These are phyloP conservation scores for Babesia ovis DNA, from an alignment of 169 alveolate genomes.

Conservation along the genomic window DNA sequence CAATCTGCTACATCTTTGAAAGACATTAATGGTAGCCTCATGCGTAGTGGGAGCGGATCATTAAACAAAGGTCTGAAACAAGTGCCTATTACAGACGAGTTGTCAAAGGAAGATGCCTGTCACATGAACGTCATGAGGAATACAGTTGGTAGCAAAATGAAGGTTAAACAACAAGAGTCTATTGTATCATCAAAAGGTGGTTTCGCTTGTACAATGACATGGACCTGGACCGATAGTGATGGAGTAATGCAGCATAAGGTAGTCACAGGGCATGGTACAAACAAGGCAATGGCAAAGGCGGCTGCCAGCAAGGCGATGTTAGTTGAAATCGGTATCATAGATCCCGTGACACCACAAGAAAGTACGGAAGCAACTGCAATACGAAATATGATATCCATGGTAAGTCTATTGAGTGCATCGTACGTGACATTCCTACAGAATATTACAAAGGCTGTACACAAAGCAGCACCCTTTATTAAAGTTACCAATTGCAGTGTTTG, in stretches of 20 bases:
- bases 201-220: conserved; percentile 39
- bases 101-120: conserved; percentile 49
- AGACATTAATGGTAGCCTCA: background rate
- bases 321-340: conserved; percentile 58
- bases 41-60: background rate
- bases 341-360: conserved; percentile 44
- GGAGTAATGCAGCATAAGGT: conserved; percentile 22
- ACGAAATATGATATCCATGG: conserved; percentile 16
- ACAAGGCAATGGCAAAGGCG: conserved; percentile 59
- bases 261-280: conserved; percentile 19
- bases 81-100: conserved; percentile 10
- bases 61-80: background rate
- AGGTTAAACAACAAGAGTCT: conserved; percentile 42
- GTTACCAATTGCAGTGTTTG: conserved; percentile 59
- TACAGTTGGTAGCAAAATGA: conserved; percentile 23
- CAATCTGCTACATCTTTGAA: background rate
- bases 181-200: conserved; percentile 26
- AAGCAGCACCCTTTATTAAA: conserved; percentile 25
- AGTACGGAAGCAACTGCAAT: conserved; percentile 28
- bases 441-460: conserved; percentile 23
- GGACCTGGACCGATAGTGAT: conserved; percentile 48
- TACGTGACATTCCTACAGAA: conserved; percentile 12
- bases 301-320: conserved; percentile 66
- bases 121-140: conserved; percentile 43
- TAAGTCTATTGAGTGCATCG: background rate